Evolutionary conservation across 257 asterid genomes (phyloP), one percentile per base, ranked within the genome.

Genomic region (Solanum paucissectum): DNA sequence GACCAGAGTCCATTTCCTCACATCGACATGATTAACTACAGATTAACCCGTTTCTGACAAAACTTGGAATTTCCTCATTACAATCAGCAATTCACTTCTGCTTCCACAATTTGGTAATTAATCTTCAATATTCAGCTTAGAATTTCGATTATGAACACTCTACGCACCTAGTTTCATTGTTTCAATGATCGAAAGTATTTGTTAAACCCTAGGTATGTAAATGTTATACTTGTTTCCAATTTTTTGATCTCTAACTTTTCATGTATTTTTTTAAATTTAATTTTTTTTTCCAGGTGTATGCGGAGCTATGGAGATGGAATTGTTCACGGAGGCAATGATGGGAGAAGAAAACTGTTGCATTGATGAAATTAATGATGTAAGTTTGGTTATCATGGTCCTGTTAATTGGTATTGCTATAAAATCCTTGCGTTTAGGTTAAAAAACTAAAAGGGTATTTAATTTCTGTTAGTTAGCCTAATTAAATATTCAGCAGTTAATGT

Each of bases 261-360:
- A 75, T 21, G 58, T 40, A 38, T n/a, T 86, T 71, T 73, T 33
- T 86, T 5, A 6, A 40, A 3, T 86, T 20, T 21, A 46, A 0
- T 40, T 42, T 42, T 11, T 12, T 84, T 60, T 64, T 73, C 27
- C 38, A 90, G 95, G 93, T 88, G 87, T 89, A 37, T 89, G 89
- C 71, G 90, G 86, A 83, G 93, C 88, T 44, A 81, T 96, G 98
- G 99, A 95, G 52, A 93, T 94, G 91, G 99, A 94, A 69, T 93
- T 94, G 88, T 88, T 91, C 69, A 88, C 95, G 40, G 98, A 91
- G 52, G 98, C 88, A 52, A 73, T 89, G 62, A 90, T 95, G 46
- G 98, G 92, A 68, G 96, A 93, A 79, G 99, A 94, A 38, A 90
- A 87, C 90, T 94, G 84, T 88, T 90, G 60, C 62, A 84, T 89